Percentiles rank a stretch among this genome's conserved stretches.
These are phyloP conservation scores for Candida peoriensis DNA, from an alignment of 805 yeast species.

Conservation along the genomic window DNA sequence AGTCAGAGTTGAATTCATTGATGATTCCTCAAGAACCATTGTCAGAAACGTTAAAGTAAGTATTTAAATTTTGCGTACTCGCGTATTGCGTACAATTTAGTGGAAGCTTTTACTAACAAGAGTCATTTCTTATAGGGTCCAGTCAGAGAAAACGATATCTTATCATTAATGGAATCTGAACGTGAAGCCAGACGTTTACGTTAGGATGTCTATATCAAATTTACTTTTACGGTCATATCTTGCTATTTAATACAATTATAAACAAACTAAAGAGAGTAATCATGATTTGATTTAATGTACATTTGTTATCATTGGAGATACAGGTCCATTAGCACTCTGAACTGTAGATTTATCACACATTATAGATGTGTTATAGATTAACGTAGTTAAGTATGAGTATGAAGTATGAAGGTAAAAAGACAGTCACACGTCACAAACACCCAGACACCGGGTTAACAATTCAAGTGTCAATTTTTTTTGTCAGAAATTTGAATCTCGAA, in stretches of 20 bases:
- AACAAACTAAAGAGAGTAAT: conserved; percentile 10
- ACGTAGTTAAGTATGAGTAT: no score
- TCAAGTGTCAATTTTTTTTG: no score
- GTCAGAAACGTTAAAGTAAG: conserved; percentile 85
- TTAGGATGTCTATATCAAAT: conserved; percentile 37
- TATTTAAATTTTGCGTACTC: conserved; percentile 1
- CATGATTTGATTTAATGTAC: conserved; percentile 25
- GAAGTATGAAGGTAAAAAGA: no score
- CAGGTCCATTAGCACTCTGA: no score
- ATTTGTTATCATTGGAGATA: conserved; percentile 16
- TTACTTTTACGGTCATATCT: conserved; percentile 12
- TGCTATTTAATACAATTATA: conserved; percentile 13
- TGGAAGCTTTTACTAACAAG: conserved; percentile 11
- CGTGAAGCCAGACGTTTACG: conserved; percentile 98
- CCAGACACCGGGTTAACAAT: conserved; percentile 3
- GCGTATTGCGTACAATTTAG: not conserved
- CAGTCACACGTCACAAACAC: conserved; percentile 9
- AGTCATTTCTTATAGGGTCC: conserved; percentile 52
- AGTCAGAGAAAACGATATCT: conserved; percentile 96
- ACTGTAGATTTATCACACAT: no score
- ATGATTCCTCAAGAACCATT: conserved; percentile 90
- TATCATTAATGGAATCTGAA: conserved; percentile 99
- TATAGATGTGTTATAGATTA: no score
- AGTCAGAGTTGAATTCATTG: conserved; percentile 96
- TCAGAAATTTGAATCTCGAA: no score